A percentile compares a stretch with the other conserved stretches of the same genome.
These are phyloP conservation scores for Capsicum baccatum DNA, from an alignment of 257 asterid genomes.

Conservation along the genomic window DNA sequence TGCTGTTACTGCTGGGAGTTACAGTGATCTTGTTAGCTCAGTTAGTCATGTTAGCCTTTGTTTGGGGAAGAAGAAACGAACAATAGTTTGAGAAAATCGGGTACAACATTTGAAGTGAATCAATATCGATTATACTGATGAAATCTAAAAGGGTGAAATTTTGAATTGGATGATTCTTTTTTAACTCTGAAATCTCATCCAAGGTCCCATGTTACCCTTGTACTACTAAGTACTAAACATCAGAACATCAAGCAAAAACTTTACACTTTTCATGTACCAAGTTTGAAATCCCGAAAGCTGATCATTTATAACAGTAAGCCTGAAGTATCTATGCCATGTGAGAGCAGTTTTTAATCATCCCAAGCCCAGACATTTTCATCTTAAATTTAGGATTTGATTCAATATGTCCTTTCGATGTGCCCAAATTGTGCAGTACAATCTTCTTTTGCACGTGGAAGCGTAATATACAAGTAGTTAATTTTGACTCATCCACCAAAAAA, in stretches of 20 bases:
- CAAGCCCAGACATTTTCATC: background rate
- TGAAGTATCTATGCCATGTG: constrained; percentile 6
- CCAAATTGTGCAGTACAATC: background rate
- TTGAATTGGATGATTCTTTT: no score
- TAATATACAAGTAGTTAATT: no score
- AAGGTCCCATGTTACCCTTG: no score
- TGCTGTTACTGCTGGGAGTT: background rate
- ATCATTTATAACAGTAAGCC: background rate
- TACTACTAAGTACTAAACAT: background rate
- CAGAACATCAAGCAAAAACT: background rate
- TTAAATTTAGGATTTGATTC: background rate
- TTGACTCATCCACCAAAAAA: no score
- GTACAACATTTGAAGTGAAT: background rate
- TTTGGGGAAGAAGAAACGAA: background rate
- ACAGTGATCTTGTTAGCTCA: background rate
- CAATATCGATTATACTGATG: background rate
- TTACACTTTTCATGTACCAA: background rate
- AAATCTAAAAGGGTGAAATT: no score
- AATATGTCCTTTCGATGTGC: background rate
- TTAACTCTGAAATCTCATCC: background rate
- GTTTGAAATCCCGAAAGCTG: background rate
- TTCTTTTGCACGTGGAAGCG: background rate
- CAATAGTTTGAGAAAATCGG: background rate
- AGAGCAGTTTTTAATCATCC: background rate
- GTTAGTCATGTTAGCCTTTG: background rate